These are phyloP conservation scores for Primulina eburnea DNA, from an alignment of 257 asterid genomes.

Conservation along the genomic window DNA sequence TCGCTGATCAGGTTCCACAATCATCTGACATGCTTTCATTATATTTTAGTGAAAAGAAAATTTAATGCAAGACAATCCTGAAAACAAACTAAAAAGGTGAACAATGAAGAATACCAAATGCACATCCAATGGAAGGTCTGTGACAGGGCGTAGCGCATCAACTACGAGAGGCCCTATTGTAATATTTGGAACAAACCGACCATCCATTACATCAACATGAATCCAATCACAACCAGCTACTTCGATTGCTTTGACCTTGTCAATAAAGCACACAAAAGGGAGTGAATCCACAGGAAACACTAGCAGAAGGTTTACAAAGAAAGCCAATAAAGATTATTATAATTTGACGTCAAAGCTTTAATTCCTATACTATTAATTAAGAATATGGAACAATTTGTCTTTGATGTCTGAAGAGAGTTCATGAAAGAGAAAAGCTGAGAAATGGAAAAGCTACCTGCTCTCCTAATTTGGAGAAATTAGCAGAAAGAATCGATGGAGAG, in stretches of 20 bases:
- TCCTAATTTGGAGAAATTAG: slow-evolving; percentile 89
- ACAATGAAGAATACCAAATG: slow-evolving; percentile 68
- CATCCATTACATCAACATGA: slow-evolving; percentile 99
- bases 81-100: slow-evolving; percentile 14
- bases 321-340: slow-evolving; percentile 6
- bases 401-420: slow-evolving; percentile 7
- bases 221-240: slow-evolving; percentile 99
- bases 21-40: slow-evolving; percentile 70
- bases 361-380: too few species aligned
- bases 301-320: background rate
- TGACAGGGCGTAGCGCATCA: slow-evolving; percentile 88
- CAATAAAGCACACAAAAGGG: slow-evolving; percentile 19
- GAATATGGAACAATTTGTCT: slow-evolving; percentile 10
- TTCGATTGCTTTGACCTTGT: slow-evolving; percentile 96
- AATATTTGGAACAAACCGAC: slow-evolving; percentile 95
- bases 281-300: slow-evolving; percentile 13
- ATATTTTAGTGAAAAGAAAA: slow-evolving; percentile 26
- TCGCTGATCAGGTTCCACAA: slow-evolving; percentile 98
- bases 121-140: slow-evolving; percentile 97
- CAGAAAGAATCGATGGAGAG: slow-evolving; percentile 97
- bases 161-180: slow-evolving; percentile 96
- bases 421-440: background rate
- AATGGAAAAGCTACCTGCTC: slow-evolving; percentile 66
- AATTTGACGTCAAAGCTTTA: background rate
- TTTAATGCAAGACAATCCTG: slow-evolving; percentile 21